A percentile compares a stretch with the other conserved stretches of the same genome.
phyloP scores from a whole-genome alignment of 345 rosid genomes.

The Gossypium anomalum region DNA sequence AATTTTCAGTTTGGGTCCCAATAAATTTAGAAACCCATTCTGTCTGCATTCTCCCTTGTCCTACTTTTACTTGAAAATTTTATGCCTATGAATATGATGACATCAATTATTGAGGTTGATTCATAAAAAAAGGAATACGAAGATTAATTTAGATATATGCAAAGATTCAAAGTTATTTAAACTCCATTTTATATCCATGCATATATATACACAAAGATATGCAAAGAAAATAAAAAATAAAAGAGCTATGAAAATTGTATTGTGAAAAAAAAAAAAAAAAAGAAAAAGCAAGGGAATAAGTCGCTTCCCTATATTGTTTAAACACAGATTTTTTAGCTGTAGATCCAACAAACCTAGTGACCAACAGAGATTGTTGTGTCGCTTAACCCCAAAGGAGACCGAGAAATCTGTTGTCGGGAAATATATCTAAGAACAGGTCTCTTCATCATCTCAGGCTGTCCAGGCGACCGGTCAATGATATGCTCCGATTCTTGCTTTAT shows the following conservation, averaged over 20 bases:
- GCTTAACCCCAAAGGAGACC: slow-evolving; percentile 33
- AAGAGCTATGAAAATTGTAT: neutral
- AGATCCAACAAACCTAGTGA: neutral
- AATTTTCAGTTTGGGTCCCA: no score
- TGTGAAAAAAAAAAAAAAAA: neutral
- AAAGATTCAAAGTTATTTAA: no score
- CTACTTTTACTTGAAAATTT: no score
- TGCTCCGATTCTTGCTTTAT: slow-evolving; percentile 29
- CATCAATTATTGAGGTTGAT: no score
- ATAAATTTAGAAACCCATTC: no score
- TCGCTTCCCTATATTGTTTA: neutral
- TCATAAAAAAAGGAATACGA: no score
- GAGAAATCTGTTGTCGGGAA: slow-evolving; percentile 23
- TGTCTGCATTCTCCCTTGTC: no score
- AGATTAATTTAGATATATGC: no score
- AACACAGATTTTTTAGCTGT: neutral
- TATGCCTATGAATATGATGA: no score
- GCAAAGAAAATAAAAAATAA: neutral
- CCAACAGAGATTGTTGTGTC: slow-evolving; percentile 31
- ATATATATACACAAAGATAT: neutral
- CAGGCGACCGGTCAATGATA: slow-evolving; percentile 23
- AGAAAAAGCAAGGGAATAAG: neutral
- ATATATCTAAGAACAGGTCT: slow-evolving; percentile 27
- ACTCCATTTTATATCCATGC: no score
- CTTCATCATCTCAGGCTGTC: slow-evolving; percentile 25